phyloP scores from a whole-genome alignment of 1,139 yeast genomes.

The Lodderomyces margitis region DNA sequence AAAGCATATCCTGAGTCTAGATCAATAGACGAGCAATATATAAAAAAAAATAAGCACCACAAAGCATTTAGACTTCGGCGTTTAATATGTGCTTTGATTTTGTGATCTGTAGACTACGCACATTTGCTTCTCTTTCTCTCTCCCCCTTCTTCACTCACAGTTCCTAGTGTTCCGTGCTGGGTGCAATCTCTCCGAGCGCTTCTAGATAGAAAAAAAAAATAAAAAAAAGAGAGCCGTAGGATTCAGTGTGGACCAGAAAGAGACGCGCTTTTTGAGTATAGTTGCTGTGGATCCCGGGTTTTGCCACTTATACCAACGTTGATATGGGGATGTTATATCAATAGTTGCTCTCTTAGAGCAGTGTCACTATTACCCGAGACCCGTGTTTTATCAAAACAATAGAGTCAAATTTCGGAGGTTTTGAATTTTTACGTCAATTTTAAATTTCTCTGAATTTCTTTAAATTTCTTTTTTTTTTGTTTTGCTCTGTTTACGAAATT shows the following conservation, averaged over 20 bases:
- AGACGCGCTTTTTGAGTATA: no score
- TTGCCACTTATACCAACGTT: no score
- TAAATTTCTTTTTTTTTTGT: slow-evolving; percentile 1
- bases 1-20: background rate
- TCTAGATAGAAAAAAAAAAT: background rate
- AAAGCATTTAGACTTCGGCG: background rate
- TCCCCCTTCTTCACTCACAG: background rate
- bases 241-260: no score
- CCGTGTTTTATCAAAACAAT: no score
- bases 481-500: background rate
- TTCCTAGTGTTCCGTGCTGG: background rate
- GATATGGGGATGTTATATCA: no score
- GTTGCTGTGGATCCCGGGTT: no score
- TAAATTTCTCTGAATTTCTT: no score
- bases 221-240: background rate
- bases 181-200: background rate
- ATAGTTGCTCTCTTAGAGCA: no score
- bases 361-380: no score
- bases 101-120: background rate
- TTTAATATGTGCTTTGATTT: background rate
- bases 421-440: no score
- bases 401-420: no score
- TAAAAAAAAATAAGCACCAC: background rate
- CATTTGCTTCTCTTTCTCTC: background rate
- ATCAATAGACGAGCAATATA: background rate